Conservation (phyloP, 192 early-diverging fungal genomes). For the Rhizophagus prolifer region DNA sequence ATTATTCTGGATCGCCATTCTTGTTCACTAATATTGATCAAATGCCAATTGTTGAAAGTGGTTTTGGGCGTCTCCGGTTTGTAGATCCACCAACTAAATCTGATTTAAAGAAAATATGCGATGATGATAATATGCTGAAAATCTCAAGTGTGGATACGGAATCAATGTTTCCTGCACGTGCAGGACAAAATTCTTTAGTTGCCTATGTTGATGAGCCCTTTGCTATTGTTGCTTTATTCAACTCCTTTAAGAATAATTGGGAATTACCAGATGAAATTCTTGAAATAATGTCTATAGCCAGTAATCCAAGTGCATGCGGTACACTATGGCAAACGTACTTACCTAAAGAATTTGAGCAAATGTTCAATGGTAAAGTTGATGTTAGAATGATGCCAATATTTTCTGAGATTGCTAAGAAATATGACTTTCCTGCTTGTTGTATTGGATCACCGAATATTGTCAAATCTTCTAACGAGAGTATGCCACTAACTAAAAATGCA, state of each 20-base stretch:
- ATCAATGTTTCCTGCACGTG: background rate
- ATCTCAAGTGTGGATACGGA: background rate
- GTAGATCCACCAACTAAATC: background rate
- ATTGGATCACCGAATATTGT: background rate
- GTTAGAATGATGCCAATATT: too few species aligned
- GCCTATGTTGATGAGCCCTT: slow-evolving; percentile 9
- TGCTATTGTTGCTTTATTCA: background rate
- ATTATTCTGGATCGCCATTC: slow-evolving; percentile 3
- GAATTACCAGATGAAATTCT: background rate
- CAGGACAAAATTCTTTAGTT: background rate
- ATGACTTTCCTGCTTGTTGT: background rate
- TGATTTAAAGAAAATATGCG: background rate
- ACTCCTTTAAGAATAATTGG: background rate
- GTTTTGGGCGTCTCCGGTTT: background rate
- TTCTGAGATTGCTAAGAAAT: too few species aligned
- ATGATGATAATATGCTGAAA: background rate
- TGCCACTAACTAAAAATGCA: background rate
- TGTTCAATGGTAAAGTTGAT: too few species aligned
- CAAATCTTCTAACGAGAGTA: too few species aligned
- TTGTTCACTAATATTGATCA: background rate
- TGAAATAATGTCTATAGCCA: background rate
- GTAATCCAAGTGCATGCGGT: background rate
- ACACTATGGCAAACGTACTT: slow-evolving; percentile 3
- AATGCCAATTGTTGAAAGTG: background rate
- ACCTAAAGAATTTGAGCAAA: slow-evolving; percentile 7